A percentile compares a stretch with the other conserved stretches of the same genome.
Evolutionary conservation across 306 rosid species (phyloP).

Genomic region (Prunus dulcis): DNA sequence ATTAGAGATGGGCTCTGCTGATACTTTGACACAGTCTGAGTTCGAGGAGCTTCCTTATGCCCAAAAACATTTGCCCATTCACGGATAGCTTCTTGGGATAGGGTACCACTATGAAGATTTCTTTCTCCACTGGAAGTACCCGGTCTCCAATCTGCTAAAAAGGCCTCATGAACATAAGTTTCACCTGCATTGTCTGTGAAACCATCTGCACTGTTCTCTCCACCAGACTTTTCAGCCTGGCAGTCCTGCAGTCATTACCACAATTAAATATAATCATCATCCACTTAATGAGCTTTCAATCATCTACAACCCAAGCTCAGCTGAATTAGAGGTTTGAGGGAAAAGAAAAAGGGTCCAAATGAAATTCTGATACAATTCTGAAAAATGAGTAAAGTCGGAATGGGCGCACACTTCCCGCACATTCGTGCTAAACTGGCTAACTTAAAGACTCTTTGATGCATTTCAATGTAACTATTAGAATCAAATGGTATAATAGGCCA

Average conservation of each 20-base stretch:
- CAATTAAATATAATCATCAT: constrained; percentile 25
- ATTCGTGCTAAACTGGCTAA: background rate
- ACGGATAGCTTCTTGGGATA: constrained; percentile 32
- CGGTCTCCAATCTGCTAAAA: constrained; percentile 87
- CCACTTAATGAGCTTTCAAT: constrained; percentile 22
- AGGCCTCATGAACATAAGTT: constrained; percentile 75
- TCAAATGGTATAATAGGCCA: background rate
- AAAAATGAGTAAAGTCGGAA: background rate
- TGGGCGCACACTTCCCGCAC: background rate
- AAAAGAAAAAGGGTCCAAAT: background rate
- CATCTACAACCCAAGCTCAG: constrained; percentile 2
- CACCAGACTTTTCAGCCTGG: constrained; percentile 50
- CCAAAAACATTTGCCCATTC: constrained; percentile 28
- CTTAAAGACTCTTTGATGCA: background rate
- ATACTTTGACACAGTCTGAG: constrained; percentile 41
- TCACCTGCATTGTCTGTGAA: constrained; percentile 49
- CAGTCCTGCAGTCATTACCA: constrained; percentile 48
- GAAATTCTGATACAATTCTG: background rate
- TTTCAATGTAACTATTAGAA: background rate
- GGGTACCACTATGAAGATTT: constrained; percentile 38
- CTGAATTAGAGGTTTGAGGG: background rate
- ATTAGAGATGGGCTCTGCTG: constrained; percentile 43
- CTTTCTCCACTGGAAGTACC: constrained; percentile 46
- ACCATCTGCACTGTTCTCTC: constrained; percentile 35
- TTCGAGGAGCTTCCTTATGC: constrained; percentile 39